A percentile compares a stretch with the other conserved stretches of the same genome.
These are phyloP conservation scores for Schoenoplectus tabernaemontani DNA, from an alignment of 202 grass and related monocot genomes.

Conservation along the genomic window DNA sequence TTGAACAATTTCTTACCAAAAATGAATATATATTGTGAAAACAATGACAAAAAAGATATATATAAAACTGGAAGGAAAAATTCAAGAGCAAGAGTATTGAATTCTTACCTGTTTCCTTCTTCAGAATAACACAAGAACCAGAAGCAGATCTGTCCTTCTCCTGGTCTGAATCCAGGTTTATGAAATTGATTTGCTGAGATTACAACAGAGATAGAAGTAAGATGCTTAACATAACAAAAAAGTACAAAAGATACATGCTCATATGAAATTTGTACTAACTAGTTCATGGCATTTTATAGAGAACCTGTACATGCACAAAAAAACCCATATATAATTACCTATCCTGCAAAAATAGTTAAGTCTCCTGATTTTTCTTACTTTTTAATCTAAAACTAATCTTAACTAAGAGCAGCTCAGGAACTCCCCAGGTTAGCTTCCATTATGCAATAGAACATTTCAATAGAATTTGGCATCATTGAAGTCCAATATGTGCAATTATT, in stretches of 20 bases:
- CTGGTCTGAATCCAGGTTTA: slow-evolving; percentile 55
- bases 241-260: not conserved
- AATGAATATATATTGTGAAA: not conserved
- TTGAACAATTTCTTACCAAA: not conserved
- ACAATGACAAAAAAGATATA: not conserved
- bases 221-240: not conserved
- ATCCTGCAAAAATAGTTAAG: not conserved
- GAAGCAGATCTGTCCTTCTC: slow-evolving; percentile 49
- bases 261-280: not conserved
- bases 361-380: too few relatives aligned
- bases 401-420: too few relatives aligned
- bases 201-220: not conserved
- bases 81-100: not conserved
- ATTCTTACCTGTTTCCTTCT: slow-evolving; percentile 31
- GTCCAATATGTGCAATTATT: not conserved
- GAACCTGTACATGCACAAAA: not conserved
- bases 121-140: slow-evolving; percentile 30
- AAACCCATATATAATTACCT: not conserved
- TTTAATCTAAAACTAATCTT: too few relatives aligned
- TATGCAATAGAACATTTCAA: not conserved
- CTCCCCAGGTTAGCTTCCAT: not conserved
- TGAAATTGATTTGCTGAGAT: slow-evolving; percentile 13
- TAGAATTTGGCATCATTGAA: not conserved
- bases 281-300: not conserved
- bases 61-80: not conserved